A percentile compares a stretch with the other conserved stretches of the same genome.
These are phyloP conservation scores for Lachnellula occidentalis DNA, from an alignment of 2,329 filamentous ascomycete genomes.

Conservation along the genomic window DNA sequence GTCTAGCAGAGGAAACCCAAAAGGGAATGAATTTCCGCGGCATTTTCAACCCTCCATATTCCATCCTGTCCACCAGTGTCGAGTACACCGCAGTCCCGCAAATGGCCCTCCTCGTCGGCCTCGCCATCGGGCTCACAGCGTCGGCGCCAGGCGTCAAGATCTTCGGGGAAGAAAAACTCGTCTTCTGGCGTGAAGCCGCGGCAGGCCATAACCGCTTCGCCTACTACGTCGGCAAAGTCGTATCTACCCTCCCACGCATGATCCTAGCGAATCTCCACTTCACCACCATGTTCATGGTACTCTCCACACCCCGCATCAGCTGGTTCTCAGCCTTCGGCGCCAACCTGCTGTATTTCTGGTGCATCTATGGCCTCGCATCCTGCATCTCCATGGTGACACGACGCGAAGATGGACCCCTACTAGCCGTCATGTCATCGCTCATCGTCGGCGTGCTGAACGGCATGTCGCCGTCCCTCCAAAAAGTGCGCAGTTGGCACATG, in stretches of 20 bases:
- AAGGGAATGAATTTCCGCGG: slow-evolving; percentile 50
- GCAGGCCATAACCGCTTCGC: slow-evolving; percentile 50
- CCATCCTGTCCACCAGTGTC: slow-evolving; percentile 45
- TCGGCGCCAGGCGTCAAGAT: slow-evolving; percentile 50
- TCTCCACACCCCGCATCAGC: slow-evolving; percentile 45
- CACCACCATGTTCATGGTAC: slow-evolving; percentile 43
- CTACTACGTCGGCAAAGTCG: slow-evolving; percentile 51
- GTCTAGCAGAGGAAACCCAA: slow-evolving; percentile 44
- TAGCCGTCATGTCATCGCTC: slow-evolving; percentile 49
- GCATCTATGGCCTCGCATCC: slow-evolving; percentile 51
- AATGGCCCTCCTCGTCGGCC: slow-evolving; percentile 46
- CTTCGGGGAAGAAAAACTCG: slow-evolving; percentile 50
- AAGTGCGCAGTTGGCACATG: slow-evolving; percentile 46
- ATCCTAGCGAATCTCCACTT: slow-evolving; percentile 49
- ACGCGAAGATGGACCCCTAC: slow-evolving; percentile 50
- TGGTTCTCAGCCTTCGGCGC: slow-evolving; percentile 44
- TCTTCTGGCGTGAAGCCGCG: slow-evolving; percentile 50
- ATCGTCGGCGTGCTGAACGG: slow-evolving; percentile 51
- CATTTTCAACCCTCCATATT: slow-evolving; percentile 45
- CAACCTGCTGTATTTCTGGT: slow-evolving; percentile 53
- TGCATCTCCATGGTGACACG: slow-evolving; percentile 48
- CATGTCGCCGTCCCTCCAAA: slow-evolving; percentile 44
- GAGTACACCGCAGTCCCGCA: slow-evolving; percentile 47
- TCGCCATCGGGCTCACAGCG: slow-evolving; percentile 51
- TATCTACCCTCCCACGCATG: slow-evolving; percentile 48